Evolutionary conservation across 352 stramenopile species (phyloP).

Genomic region (Phytophthora pluvialis): DNA sequence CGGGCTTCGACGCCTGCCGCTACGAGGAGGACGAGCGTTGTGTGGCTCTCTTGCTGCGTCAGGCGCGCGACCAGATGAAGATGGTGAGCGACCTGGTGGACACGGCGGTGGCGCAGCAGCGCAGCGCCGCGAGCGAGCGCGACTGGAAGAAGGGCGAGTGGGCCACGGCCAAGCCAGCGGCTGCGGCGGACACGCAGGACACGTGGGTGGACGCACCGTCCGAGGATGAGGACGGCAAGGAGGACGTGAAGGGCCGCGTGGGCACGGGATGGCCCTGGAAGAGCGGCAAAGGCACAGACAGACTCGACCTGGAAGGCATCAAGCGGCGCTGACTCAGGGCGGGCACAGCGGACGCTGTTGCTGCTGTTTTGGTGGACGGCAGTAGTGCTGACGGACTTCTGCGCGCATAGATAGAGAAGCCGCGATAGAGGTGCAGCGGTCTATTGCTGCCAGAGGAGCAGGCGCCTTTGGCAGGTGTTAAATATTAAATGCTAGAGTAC

Average conservation of each 20-base stretch:
- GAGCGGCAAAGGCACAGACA: conserved; percentile 45
- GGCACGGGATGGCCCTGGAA: conserved; percentile 75
- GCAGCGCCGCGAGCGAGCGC: conserved; percentile 10
- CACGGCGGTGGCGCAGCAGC: conserved; percentile 61
- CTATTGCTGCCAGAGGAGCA: too few relatives aligned
- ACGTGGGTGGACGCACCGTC: conserved; percentile 46
- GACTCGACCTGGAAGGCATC: conserved; percentile 67
- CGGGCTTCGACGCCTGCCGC: conserved; percentile 59
- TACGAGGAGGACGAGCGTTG: conserved; percentile 60
- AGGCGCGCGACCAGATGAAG: conserved; percentile 68
- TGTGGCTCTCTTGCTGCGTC: conserved; percentile 53
- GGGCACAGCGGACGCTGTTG: background rate
- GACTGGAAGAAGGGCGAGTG: conserved; percentile 39
- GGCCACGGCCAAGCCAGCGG: conserved; percentile 6
- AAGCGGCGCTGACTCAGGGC: conserved; percentile 39
- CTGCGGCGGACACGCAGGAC: conserved; percentile 18
- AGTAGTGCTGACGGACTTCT: background rate
- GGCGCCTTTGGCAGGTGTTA: background rate
- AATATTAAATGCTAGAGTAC: conserved; percentile 40
- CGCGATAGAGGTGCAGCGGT: background rate
- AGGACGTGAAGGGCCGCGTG: conserved; percentile 67
- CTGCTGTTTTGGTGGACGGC: background rate
- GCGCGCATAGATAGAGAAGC: conserved; percentile 11
- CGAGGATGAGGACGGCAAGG: conserved; percentile 31
- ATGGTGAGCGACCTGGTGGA: conserved; percentile 76